These are phyloP conservation scores for Phtheirospermum japonicum DNA, from an alignment of 257 asterid species.

Conservation along the genomic window DNA sequence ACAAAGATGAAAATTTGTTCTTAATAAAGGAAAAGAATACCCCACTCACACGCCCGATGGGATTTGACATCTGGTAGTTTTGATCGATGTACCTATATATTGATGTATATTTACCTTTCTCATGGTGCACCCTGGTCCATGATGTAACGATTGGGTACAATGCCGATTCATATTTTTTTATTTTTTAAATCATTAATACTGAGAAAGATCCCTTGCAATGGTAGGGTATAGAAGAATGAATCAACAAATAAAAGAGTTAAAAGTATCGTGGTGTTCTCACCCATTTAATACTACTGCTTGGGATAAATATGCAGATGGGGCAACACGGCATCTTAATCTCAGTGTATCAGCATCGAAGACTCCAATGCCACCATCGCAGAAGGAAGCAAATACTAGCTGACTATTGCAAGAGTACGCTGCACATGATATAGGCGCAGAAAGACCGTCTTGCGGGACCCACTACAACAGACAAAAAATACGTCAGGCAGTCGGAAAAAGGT, in stretches of 20 bases:
- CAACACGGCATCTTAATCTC: constrained; percentile 80
- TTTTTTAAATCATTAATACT: too few relatives aligned
- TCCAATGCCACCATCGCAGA: constrained; percentile 80
- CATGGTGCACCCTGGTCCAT: too few relatives aligned
- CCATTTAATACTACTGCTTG: constrained; percentile 62
- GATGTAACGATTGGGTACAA: too few relatives aligned
- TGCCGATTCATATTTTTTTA: too few relatives aligned
- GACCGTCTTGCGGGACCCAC: constrained; percentile 97
- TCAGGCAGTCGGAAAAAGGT: constrained; percentile 14
- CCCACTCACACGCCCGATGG: too few relatives aligned
- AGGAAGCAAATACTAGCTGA: constrained; percentile 80
- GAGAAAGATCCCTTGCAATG: background rate
- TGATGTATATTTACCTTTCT: too few relatives aligned
- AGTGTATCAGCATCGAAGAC: constrained; percentile 89
- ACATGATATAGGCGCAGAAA: constrained; percentile 85
- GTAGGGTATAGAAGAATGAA: background rate
- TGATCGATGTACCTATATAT: too few relatives aligned
- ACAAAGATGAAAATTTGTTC: too few relatives aligned
- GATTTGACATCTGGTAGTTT: too few relatives aligned
- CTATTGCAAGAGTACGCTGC: constrained; percentile 96
- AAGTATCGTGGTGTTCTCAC: constrained; percentile 41
- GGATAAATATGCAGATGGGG: constrained; percentile 72
- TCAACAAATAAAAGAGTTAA: background rate
- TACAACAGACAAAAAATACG: constrained; percentile 32
- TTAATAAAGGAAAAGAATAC: too few relatives aligned